Base-by-base conservation (phyloP, 1,284 basidiomycete species). In the Cystobasidium slooffiae region DNA sequence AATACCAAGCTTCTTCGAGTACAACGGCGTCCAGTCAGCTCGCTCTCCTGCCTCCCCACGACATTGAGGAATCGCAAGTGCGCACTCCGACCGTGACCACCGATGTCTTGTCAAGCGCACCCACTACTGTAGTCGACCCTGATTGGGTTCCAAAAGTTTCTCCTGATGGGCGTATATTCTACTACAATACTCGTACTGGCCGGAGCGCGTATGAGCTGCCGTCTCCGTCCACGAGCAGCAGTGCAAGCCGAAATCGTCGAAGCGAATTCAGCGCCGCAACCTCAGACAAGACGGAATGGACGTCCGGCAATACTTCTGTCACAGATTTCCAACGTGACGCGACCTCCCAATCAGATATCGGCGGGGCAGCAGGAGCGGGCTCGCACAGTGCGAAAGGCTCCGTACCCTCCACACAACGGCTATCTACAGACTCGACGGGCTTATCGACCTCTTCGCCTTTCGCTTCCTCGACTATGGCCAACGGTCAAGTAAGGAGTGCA, bases 151-250 rank as follows among this genome's bases (percentile, higher is more conserved):
- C 78, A 37, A 78, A 75, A 73, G 76, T 78, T 37, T 77, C 76
- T 16, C 55, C 63, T 49, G 52, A 76, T 22, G 76, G 74, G 2
- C 81, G 97, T 91, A 92, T 97, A 81, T 94, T 90, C 85, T 98
- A 97, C 83, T 88, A 93, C 78, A 98, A 98, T 80, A 91, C 91
- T 0, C 87, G 91, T 78, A 97, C 94, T 1, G 93, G 93, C 47
- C 89, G 94, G 80, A 89, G 88, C 51, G 89, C 93, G 14, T 88
- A 88, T 79, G 93, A 97, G 79, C 84, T 97, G 51, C 95, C 95
- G n/a, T 75, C 76, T 51, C 78, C 61, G 8, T 68, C 75, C 47
- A 67, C 73, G 20, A 52, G 49, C 16, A 65, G 44, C 52, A 47
- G 10, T 31, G 39, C 61, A 39, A 63, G 51, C 46, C 63, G 55